phyloP scores from a whole-genome alignment of 2,329 filamentous ascomycete species.

The Trichoderma atroviride region DNA sequence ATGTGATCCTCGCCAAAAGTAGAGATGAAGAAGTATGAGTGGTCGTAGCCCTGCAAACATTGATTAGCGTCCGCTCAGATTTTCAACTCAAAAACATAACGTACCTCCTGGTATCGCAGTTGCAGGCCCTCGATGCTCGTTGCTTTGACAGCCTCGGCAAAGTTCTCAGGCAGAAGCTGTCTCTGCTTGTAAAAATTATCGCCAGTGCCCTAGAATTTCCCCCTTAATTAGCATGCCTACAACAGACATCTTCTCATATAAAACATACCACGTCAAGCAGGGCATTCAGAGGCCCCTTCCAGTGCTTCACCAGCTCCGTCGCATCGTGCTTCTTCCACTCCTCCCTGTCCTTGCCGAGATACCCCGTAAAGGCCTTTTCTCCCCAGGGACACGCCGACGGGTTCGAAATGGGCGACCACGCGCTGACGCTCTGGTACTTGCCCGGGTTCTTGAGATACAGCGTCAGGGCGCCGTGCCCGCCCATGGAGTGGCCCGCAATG shows the following conservation, averaged over 20 bases:
- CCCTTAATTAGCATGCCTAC: background rate
- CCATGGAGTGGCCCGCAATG: slow-evolving; percentile 96
- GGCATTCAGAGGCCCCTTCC: slow-evolving; percentile 71
- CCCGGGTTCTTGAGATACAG: slow-evolving; percentile 90
- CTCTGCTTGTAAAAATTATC: slow-evolving; percentile 97
- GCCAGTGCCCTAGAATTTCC: slow-evolving; percentile 69
- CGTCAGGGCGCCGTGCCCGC: slow-evolving; percentile 91
- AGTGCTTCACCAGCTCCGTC: slow-evolving; percentile 80
- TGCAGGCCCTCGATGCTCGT: slow-evolving; percentile 72
- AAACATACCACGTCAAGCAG: slow-evolving; percentile 77
- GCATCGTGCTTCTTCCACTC: slow-evolving; percentile 91
- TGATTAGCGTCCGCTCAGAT: slow-evolving; percentile 16
- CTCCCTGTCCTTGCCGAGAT: slow-evolving; percentile 75
- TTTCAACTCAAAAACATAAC: too few relatives aligned
- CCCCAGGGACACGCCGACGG: slow-evolving; percentile 88
- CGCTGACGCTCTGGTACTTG: slow-evolving; percentile 84
- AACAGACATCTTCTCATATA: background rate
- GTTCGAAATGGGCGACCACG: slow-evolving; percentile 89
- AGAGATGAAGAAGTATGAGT: slow-evolving; percentile 97
- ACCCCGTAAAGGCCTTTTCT: slow-evolving; percentile 90
- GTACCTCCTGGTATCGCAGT: slow-evolving; percentile 77
- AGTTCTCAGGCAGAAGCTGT: slow-evolving; percentile 92
- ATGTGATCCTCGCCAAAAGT: slow-evolving; percentile 89
- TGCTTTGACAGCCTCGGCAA: slow-evolving; percentile 76
- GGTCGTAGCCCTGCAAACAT: slow-evolving; percentile 75